phyloP scores from a whole-genome alignment of 768 basidiomycete genomes.

The Solioccasus polychromus region DNA sequence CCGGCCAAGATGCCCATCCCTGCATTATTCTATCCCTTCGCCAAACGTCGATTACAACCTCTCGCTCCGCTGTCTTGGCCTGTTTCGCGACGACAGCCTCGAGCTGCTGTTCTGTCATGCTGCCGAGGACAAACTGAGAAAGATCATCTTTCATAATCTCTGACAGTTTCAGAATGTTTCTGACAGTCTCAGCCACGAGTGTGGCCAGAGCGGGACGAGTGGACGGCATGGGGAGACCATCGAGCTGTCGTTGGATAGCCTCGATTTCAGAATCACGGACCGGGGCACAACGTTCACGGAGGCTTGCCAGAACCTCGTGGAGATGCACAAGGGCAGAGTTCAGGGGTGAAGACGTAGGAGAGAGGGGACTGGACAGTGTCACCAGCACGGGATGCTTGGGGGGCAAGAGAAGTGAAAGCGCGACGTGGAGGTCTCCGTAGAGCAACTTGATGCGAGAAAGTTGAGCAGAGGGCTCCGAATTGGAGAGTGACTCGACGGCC shows the following conservation, averaged over 20 bases:
- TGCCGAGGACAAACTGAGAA: slow-evolving; percentile 59
- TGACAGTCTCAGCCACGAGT: slow-evolving; percentile 47
- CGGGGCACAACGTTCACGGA: slow-evolving; percentile 67
- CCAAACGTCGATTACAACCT: slow-evolving; percentile 53
- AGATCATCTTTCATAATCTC: slow-evolving; percentile 71
- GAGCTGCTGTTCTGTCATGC: slow-evolving; percentile 64
- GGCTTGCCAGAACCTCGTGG: slow-evolving; percentile 47
- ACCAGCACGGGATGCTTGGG: slow-evolving; percentile 46
- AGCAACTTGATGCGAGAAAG: slow-evolving; percentile 55
- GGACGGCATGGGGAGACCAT: slow-evolving; percentile 27
- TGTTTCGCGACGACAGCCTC: slow-evolving; percentile 46
- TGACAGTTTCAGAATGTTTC: slow-evolving; percentile 47
- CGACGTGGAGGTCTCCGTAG: slow-evolving; percentile 50
- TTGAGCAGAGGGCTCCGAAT: slow-evolving; percentile 56
- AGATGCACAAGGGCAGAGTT: slow-evolving; percentile 54
- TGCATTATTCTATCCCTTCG: slow-evolving; percentile 25
- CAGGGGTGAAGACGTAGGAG: slow-evolving; percentile 68
- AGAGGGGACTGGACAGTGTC: slow-evolving; percentile 53
- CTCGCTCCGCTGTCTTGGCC: slow-evolving; percentile 53
- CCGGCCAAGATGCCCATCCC: slow-evolving; percentile 27
- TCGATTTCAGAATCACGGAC: slow-evolving; percentile 57
- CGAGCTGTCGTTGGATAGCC: slow-evolving; percentile 35
- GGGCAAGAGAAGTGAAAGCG: slow-evolving; percentile 59
- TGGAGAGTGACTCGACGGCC: slow-evolving; percentile 57
- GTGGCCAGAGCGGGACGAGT: slow-evolving; percentile 39